Percentiles rank a stretch among this genome's conserved stretches.
These are phyloP conservation scores for Neurospora sp. DNA, from an alignment of 2,329 filamentous ascomycete genomes.

Conservation along the genomic window DNA sequence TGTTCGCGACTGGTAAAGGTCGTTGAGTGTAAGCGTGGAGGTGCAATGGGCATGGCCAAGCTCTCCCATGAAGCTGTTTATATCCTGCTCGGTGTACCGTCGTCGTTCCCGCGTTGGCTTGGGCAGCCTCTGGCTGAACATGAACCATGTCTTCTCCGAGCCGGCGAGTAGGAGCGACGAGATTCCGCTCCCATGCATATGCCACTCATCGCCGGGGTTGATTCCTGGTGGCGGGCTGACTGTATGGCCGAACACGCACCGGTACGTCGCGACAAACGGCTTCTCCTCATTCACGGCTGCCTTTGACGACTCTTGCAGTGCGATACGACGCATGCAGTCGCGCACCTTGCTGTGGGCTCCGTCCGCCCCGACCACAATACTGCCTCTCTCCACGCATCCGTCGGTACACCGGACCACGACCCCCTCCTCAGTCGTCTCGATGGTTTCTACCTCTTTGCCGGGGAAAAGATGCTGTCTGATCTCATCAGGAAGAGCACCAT, in stretches of 20 bases:
- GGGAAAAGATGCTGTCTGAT: neutral
- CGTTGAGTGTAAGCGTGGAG: neutral
- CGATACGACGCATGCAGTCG: neutral
- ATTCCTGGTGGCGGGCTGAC: neutral
- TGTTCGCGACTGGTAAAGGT: neutral
- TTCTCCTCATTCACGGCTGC: conserved; percentile 11
- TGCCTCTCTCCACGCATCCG: conserved; percentile 1
- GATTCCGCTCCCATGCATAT: conserved; percentile 4
- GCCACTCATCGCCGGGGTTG: conserved; percentile 1
- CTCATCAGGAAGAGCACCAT: neutral
- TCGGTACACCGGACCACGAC: conserved; percentile 3
- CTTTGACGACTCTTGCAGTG: neutral
- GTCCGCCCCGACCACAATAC: conserved; percentile 7
- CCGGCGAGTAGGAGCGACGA: conserved; percentile 2
- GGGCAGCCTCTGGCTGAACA: conserved; percentile 1
- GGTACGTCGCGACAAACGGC: conserved; percentile 7
- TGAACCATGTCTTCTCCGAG: conserved; percentile 1
- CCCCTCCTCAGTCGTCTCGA: neutral
- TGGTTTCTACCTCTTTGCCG: conserved; percentile 1
- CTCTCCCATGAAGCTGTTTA: neutral
- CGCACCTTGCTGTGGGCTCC: conserved; percentile 8
- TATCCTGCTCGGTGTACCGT: conserved; percentile 2
- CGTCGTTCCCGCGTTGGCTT: neutral
- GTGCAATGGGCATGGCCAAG: neutral
- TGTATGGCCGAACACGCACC: conserved; percentile 3